Evolutionary conservation across 192 early-diverging fungal genomes (phyloP).

Genomic region (Lobulomyces angularis): DNA sequence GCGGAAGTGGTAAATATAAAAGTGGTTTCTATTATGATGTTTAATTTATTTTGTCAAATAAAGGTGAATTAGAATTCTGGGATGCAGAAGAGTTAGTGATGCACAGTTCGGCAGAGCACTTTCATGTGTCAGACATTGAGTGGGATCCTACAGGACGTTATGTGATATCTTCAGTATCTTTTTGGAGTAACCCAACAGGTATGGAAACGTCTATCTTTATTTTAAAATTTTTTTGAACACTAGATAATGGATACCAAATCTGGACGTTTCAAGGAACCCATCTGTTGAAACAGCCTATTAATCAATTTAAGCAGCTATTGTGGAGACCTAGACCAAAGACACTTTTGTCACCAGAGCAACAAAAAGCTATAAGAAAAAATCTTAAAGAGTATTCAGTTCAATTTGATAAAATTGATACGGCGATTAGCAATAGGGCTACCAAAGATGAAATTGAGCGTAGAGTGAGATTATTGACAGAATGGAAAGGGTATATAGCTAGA

Average conservation of each 20-base stretch:
- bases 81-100: conserved; percentile 62
- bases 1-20: conserved; percentile 51
- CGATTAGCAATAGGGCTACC: conserved; percentile 51
- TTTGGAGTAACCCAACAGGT: conserved; percentile 64
- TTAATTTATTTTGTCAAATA: too few relatives aligned
- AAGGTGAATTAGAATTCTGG: conserved; percentile 82
- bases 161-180: conserved; percentile 70
- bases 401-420: conserved; percentile 85
- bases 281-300: conserved; percentile 59
- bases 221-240: too few relatives aligned
- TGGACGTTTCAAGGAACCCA: conserved; percentile 85
- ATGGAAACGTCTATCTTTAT: too few relatives aligned
- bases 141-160: conserved; percentile 98
- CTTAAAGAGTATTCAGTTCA: conserved; percentile 73
- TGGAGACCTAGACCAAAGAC: conserved; percentile 90
- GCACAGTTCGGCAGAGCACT: conserved; percentile 75
- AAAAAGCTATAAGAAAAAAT: conserved; percentile 83
- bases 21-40: too few relatives aligned
- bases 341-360: conserved; percentile 63
- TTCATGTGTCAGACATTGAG: conserved; percentile 87
- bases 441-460: conserved; percentile 65
- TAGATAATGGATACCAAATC: conserved; percentile 83
- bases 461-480: conserved; percentile 64
- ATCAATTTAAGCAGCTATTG: conserved; percentile 81
- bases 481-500: conserved; percentile 67